These are phyloP conservation scores for Starmerella riodocensis DNA, from an alignment of 805 yeast genomes.

Conservation along the genomic window DNA sequence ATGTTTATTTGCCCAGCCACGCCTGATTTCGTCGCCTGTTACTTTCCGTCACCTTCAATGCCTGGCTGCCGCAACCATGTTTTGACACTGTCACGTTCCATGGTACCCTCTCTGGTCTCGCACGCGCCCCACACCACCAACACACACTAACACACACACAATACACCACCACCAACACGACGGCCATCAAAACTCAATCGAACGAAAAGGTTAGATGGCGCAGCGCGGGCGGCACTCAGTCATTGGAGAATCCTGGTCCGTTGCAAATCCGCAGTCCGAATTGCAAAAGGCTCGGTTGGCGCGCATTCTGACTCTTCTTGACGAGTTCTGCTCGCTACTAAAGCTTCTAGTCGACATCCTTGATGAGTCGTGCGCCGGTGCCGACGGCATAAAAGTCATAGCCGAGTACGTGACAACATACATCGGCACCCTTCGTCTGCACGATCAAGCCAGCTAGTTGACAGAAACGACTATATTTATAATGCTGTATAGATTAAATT, in stretches of 20 bases:
- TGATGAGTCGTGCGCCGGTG: neutral
- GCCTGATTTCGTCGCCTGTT: no score
- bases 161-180: neutral
- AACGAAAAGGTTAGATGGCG: no score
- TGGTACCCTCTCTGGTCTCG: no score
- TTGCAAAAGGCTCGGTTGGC: conserved; percentile 1
- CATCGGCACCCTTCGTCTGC: neutral
- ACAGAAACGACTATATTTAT: neutral
- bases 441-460: neutral
- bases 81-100: no score
- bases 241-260: neutral
- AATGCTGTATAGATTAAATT: no score
- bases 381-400: conserved; percentile 1
- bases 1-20: no score
- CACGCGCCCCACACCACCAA: no score
- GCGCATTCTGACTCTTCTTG: neutral
- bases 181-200: no score
- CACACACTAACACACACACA: neutral
- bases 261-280: neutral
- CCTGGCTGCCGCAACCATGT: no score
- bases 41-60: no score
- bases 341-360: neutral
- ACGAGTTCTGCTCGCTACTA: conserved; percentile 1
- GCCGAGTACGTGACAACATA: conserved; percentile 1
- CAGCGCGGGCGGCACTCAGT: neutral